phyloP scores from a whole-genome alignment of 176 grass and related monocot genomes.

The Carex cristatella region DNA sequence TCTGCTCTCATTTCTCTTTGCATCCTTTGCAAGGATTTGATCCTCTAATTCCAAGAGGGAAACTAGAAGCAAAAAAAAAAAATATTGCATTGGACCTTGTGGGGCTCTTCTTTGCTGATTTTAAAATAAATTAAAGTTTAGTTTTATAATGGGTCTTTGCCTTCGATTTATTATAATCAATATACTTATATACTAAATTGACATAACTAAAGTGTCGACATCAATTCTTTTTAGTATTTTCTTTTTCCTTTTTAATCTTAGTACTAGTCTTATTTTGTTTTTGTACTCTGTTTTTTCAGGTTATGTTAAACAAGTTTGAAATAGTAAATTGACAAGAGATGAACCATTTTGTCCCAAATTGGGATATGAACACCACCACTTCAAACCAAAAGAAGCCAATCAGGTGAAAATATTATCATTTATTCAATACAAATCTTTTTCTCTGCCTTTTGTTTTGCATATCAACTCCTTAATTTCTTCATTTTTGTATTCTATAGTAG shows the following conservation, averaged over 20 bases:
- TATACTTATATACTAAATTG: neutral
- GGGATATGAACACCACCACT: conserved; percentile 37
- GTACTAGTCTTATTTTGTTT: neutral
- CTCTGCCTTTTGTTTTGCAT: conserved; percentile 9
- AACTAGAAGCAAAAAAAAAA: neutral
- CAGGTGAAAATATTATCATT: neutral
- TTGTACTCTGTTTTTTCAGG: conserved; percentile 13
- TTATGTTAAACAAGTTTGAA: conserved; percentile 12
- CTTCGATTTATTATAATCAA: neutral
- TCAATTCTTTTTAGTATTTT: conserved; percentile 8
- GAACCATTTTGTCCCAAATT: conserved; percentile 50
- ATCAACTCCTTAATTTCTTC: neutral
- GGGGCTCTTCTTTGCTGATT: neutral
- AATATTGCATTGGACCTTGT: neutral
- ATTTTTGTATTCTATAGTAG: neutral
- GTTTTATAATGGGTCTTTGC: neutral
- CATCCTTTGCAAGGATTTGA: neutral
- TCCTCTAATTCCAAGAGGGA: neutral
- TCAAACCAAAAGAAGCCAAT: conserved; percentile 29
- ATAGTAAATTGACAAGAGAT: conserved; percentile 20
- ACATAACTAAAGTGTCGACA: neutral
- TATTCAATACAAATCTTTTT: neutral
- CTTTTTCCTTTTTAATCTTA: neutral
- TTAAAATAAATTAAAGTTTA: neutral
- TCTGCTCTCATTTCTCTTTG: neutral